Conservation (phyloP, 495 filamentous ascomycete species). For the Penicillium tannophilum region DNA sequence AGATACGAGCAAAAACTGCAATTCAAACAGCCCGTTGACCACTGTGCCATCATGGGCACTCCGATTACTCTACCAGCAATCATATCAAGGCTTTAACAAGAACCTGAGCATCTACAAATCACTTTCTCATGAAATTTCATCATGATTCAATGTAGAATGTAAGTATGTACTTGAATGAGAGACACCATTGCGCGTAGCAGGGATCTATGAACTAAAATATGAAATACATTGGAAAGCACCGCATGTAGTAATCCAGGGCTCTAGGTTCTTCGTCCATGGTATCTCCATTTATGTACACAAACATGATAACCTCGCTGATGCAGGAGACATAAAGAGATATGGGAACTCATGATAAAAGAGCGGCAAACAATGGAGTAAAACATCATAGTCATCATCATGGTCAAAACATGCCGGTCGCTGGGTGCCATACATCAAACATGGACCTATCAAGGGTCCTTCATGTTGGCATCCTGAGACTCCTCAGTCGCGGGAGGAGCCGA, state of each 20-base stretch:
- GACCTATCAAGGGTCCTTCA: not conserved
- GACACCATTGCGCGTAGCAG: too few species aligned
- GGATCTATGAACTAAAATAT: too few species aligned
- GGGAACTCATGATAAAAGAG: conserved; percentile 5
- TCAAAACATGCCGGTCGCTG: not conserved
- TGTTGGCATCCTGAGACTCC: not conserved
- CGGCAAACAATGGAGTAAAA: not conserved
- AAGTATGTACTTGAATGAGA: too few species aligned
- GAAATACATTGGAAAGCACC: too few species aligned
- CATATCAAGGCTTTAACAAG: too few species aligned
- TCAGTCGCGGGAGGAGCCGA: not conserved
- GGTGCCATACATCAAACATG: not conserved
- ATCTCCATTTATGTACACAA: conserved; percentile 30
- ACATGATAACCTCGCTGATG: conserved; percentile 21
- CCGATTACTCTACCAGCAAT: too few species aligned
- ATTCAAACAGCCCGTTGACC: too few species aligned
- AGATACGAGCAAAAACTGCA: too few species aligned
- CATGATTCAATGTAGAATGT: too few species aligned
- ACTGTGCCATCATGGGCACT: too few species aligned
- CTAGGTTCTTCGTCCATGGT: conserved; percentile 21
- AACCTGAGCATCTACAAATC: too few species aligned
- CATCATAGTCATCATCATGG: not conserved
- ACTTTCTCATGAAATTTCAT: too few species aligned
- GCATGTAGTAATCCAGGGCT: not conserved
- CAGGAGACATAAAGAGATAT: conserved; percentile 20